Evolutionary conservation across 164 flowering plant genomes (phyloP), one percentile per base, ranked within the genome.

Genomic region (Berberis vulgaris): DNA sequence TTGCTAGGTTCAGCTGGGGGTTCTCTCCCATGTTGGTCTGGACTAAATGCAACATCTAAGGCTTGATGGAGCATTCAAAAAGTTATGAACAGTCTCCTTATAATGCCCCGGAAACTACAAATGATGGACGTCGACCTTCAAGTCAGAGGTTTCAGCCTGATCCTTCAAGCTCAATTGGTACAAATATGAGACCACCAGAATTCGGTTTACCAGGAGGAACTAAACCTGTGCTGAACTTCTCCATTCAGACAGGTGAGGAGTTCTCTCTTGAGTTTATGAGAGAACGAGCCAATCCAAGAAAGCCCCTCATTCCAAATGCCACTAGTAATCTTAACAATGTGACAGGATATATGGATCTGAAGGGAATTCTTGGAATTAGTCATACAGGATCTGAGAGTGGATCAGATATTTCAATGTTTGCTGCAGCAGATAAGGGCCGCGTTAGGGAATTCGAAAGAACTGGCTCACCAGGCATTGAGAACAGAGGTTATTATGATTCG

Each of bases 201-300:
- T 72, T 67, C 56, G 71, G 62, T 62, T 50, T 69, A 43, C 43
- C 81, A 38, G 74, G 62, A 65, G 83, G 77, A 55, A 71, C 76
- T 42, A 83, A 74, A 63, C 94, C 96, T 64, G 87, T 78, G 46
- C 26, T 77, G 68, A 49, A 90, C 71, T 92, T 68, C 69, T 89
- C 98, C 41, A 86, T 89, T 68, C 98, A 84, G 79, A 92, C 98
- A 42, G 98, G 98, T 6, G 98, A 92, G 82, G 98, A 89, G 74
- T 92, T 92, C 75, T 75, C 91, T 65, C 81, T 88, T 54, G 96
- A 92, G 71, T 92, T 92, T 71, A 85, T 92, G 86, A 79, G 83
- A 12, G 95, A 84, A 7, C 73, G 92, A 64, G 90, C 82, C 63
- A 81, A 76, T 68, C 78, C 85, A 0, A 73, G 76, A 64, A 79